Base-by-base conservation (phyloP, 163 green algal species). In the Scenedesmus sp. region DNA sequence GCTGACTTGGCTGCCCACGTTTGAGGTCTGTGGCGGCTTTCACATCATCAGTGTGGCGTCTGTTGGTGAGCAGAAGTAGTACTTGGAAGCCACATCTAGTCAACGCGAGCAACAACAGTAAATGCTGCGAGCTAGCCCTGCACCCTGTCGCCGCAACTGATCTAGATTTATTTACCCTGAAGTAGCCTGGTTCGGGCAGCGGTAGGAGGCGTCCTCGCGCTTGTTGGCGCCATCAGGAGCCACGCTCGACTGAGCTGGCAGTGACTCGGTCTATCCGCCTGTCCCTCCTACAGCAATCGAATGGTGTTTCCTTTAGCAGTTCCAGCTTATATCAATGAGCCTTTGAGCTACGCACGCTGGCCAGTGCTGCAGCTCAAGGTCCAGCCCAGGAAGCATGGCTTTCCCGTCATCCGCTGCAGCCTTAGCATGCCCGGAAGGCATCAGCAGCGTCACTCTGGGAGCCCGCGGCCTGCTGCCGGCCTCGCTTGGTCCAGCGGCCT, bases 221-320 rank as follows among this genome's bases (percentile, higher is more conserved):
- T 7, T 79, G 70, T 5, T 79, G 20, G 70, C 70, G 23, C 2
- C 70, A 52, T 2, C 70, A 79, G 4, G 18, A 20, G 13, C 70
- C 20, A 15, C 70, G 70, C 2, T 6, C 70, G 20, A 10, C 70
- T 79, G 70, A 79, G 23, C 70, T 79, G 70, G 70, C 70, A 79
- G 70, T 79, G 70, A 79, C 70, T 79, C 70, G 70, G 70, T 79
- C 83, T 59, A 74, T 64, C 23, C 56, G 59, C 83, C n/a, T 55
- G 57, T 13, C n/a, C 23, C 57, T 10, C 46, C 67, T 57, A 56
- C n/a, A 74, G 57, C 18, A 15, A 89, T 79, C 20, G 23, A 13
- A 79, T 89, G 84, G 84, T 89, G 73, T 89, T 89, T 89, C 57
- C 84, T 66, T 76, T 88, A 82, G 34, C 60, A 34, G 84, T 89